Conservation (phyloP, 495 filamentous ascomycete genomes). For the Parathielavia appendiculata region DNA sequence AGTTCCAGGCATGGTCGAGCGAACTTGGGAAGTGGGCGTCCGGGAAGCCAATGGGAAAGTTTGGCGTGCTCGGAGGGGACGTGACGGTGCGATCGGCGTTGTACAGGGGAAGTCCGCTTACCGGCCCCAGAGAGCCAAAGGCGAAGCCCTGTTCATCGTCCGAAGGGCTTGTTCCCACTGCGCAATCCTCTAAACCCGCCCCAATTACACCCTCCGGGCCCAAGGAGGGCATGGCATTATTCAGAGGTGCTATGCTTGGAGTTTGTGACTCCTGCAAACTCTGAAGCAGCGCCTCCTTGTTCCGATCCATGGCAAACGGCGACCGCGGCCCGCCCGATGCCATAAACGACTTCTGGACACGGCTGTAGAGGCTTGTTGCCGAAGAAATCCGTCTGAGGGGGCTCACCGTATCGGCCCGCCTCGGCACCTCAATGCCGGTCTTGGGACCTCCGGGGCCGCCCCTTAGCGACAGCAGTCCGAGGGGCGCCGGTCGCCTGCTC, state of each 20-base stretch:
- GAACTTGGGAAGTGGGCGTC: slow-evolving; percentile 31
- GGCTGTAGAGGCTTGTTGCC: slow-evolving; percentile 32
- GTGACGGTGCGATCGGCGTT: slow-evolving; percentile 37
- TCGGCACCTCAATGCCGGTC: slow-evolving; percentile 36
- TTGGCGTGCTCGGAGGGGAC: slow-evolving; percentile 46
- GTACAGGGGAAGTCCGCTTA: slow-evolving; percentile 21
- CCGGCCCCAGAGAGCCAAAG: slow-evolving; percentile 25
- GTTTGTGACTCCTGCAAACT: slow-evolving; percentile 35
- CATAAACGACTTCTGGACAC: slow-evolving; percentile 40
- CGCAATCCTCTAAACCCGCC: slow-evolving; percentile 31
- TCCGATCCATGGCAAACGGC: slow-evolving; percentile 41
- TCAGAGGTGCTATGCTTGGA: slow-evolving; percentile 32
- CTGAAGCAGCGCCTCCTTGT: slow-evolving; percentile 37
- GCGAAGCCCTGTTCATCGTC: slow-evolving; percentile 37
- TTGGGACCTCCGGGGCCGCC: slow-evolving; percentile 34
- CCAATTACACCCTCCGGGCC: slow-evolving; percentile 24
- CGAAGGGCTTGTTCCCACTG: slow-evolving; percentile 31
- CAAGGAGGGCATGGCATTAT: slow-evolving; percentile 34
- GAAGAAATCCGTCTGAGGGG: slow-evolving; percentile 47
- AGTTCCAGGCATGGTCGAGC: slow-evolving; percentile 31
- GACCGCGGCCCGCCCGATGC: slow-evolving; percentile 38
- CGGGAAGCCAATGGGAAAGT: slow-evolving; percentile 32
- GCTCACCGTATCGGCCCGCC: slow-evolving; percentile 35
- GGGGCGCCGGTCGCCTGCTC: slow-evolving; percentile 39
- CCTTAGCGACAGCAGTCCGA: slow-evolving; percentile 35